Evolutionary conservation across 192 early-diverging fungal genomes (phyloP), one percentile per base, ranked within the genome.

Genomic region (Coemansia sp.): DNA sequence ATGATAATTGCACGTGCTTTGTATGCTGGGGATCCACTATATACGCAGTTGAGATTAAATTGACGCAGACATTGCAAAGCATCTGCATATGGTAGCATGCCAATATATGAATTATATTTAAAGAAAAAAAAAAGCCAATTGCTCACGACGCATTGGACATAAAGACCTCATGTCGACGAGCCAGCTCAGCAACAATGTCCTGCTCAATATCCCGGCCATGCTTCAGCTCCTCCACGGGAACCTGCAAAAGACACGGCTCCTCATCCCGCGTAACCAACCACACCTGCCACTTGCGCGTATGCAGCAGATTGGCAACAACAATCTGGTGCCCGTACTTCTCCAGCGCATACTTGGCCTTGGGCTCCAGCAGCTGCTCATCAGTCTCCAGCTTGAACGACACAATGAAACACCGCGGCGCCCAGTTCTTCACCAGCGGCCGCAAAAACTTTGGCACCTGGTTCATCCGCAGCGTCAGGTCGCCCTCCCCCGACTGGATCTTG

Each of bases 331-430:
- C 91, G 70, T 99, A 99, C 30, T 87, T 80, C 24, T 74, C 80
- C 24, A 99, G 62, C 3, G 94, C 87, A 62, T 86, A 71, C 14
- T 83, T 78, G 0, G 95, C 85, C 76, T 99, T 99, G 29, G 82
- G 61, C 16, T 89, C 84, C 46, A 99, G 69, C 28, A 99, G 65
- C 10, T 74, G 58, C 1, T 84, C 82, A 57, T 99, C 97, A 0
- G 97, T 99, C 61, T 99, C 97, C 5, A 99, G 69, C 83, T 84
- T 99, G 80, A 99, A 99, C 18, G 97, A 99, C n/a, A 99, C 87
- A 64, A 95, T 92, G 62, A 91, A 92, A 5, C 90, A 91, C 24
- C 71, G 47, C n/a, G 83, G 82, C 0, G 91, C 94, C 97, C 97
- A 99, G 47, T 90, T 85, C 33, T 88, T 91, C 14, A 99, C 95